Evolutionary conservation across 768 basidiomycete species (phyloP), one percentile per base, ranked within the genome.

Genomic region (Pleurotus citrinopileatus): DNA sequence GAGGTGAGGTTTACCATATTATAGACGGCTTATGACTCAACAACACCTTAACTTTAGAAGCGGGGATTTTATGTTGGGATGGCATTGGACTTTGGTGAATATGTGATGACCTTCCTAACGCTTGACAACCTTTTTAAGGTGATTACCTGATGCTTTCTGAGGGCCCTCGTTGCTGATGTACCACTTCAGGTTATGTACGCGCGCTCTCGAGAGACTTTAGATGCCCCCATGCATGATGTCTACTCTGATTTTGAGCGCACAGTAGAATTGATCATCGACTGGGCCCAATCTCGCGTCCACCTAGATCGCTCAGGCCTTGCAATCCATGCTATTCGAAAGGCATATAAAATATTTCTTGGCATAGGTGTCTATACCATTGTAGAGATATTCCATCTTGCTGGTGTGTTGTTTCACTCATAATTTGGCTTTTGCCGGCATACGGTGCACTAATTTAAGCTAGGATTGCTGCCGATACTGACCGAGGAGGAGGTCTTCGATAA

Each of bases 401-500:
- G 38, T 40, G 38, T 4, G 38, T 40, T 13, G 12, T 26, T 15
- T 13, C 2, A n/a, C 3, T 27, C 34, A 15, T 28, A 17, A 38
- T 26, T 13, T 10, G 15, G 17, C 3, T 1, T 9, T 13, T 26
- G 5, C 23, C 17, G n/a, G 7, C 4, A 12, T 13, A 7, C 32
- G 7, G 7, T 15, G 7, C 32, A 7, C 15, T 34, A n/a, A n/a
- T n/a, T n/a, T n/a, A n/a, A n/a, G n/a, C 32, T 34, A 57, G 55
- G 55, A 19, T 19, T 57, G 9, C 29, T 51, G 5, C 52, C 43
- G 12, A 43, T 57, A 19, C 42, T 53, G 8, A 44, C 51, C 1
- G 55, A 57, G 34, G 47, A 52, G 10, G 55, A 57, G 36, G 42
- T 57, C 7, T 57, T 57, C 15, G 55, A 57, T 42, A 23, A 42